A percentile compares a stretch with the other conserved stretches of the same genome.
These are phyloP conservation scores for Solanum pimpinellifolium DNA, from an alignment of 257 asterid genomes.

Conservation along the genomic window DNA sequence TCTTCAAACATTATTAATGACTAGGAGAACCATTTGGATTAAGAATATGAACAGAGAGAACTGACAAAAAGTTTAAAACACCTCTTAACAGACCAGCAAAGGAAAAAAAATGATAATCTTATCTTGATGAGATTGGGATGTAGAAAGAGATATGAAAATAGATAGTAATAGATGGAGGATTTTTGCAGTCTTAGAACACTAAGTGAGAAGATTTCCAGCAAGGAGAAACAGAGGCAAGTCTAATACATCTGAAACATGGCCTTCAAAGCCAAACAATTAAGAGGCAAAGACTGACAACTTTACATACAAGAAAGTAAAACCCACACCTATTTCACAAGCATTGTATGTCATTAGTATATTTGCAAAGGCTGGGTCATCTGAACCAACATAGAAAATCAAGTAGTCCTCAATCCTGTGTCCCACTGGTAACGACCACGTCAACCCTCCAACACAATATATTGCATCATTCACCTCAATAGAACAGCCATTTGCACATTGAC, in stretches of 20 bases:
- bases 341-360: conserved; percentile 64
- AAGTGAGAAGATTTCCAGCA: background rate
- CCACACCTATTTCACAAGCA: conserved; percentile 70
- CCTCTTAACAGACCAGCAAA: background rate
- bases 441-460: conserved; percentile 50
- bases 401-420: conserved; percentile 69
- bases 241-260: background rate
- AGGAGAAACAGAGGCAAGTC: background rate
- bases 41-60: background rate
- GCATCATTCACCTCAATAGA: conserved; percentile 20
- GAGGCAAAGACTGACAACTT: background rate
- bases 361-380: conserved; percentile 64
- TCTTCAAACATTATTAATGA: background rate
- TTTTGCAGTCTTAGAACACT: background rate
- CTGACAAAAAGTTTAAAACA: background rate
- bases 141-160: background rate
- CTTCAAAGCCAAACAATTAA: background rate
- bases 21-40: background rate
- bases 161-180: background rate
- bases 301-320: background rate
- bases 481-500: conserved; percentile 10
- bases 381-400: conserved; percentile 72
- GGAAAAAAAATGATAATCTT: background rate
- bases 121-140: background rate
- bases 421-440: conserved; percentile 67